phyloP scores from a whole-genome alignment of 768 basidiomycete genomes.

The Pisolithus marmoratus region DNA sequence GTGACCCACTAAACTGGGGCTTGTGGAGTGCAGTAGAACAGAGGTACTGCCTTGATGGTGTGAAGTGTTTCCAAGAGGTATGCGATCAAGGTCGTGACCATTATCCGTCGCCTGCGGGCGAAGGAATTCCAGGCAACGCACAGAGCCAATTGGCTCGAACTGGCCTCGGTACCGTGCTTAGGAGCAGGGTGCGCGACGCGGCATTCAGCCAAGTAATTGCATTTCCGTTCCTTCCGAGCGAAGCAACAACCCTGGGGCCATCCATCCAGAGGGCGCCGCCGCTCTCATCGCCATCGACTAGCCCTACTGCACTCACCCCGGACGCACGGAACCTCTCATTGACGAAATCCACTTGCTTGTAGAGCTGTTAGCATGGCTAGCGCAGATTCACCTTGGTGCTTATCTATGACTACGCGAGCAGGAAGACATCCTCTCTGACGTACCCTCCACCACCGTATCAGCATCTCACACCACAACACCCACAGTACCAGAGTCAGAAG shows the following conservation, averaged over 20 bases:
- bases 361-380: conserved; percentile 67
- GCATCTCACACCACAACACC: too few relatives aligned
- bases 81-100: conserved; percentile 44
- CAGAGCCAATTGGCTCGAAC: conserved; percentile 23
- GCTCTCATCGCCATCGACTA: conserved; percentile 5
- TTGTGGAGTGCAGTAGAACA: conserved; percentile 27
- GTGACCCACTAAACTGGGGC: conserved; percentile 10
- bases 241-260: conserved; percentile 25
- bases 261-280: conserved; percentile 23
- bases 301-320: conserved; percentile 28
- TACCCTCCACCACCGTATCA: background rate
- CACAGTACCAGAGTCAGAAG: too few relatives aligned
- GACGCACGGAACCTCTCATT: conserved; percentile 70
- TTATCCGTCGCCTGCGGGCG: conserved; percentile 47
- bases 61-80: conserved; percentile 49
- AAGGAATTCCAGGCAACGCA: conserved; percentile 34
- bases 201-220: conserved; percentile 58
- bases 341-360: conserved; percentile 62
- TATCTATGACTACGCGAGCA: conserved; percentile 76
- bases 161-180: conserved; percentile 55
- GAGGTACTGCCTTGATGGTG: conserved; percentile 31
- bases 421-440: conserved; percentile 35
- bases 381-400: conserved; percentile 67
- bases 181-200: conserved; percentile 55
- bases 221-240: conserved; percentile 43